Conservation (phyloP, 345 rosid species). For the Arabidopsis suecica region DNA sequence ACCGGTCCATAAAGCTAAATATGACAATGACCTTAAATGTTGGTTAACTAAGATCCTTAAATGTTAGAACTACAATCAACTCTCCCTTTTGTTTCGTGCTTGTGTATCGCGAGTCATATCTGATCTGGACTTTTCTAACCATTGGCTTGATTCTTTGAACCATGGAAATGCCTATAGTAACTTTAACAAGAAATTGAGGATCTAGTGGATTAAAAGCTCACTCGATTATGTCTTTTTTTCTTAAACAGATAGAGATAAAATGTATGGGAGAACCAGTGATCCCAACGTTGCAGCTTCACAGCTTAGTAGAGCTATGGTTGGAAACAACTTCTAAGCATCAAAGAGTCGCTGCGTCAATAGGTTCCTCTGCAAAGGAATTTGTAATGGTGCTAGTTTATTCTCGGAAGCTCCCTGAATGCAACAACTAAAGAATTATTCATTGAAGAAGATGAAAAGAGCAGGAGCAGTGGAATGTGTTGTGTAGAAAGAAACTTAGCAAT, state of each 20-base stretch:
- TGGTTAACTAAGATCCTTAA: slow-evolving; percentile 1
- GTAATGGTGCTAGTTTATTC: slow-evolving; percentile 85
- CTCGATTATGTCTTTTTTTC: background rate
- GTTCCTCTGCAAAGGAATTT: slow-evolving; percentile 91
- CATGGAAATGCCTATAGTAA: background rate
- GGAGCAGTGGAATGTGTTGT: slow-evolving; percentile 23
- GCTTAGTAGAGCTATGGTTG: slow-evolving; percentile 82
- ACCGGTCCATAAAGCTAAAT: background rate
- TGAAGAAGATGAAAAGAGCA: slow-evolving; percentile 15
- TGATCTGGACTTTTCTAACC: background rate
- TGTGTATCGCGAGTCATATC: background rate
- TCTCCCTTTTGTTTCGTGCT: background rate
- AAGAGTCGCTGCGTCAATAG: slow-evolving; percentile 61
- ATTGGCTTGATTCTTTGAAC: background rate
- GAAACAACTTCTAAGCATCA: slow-evolving; percentile 62
- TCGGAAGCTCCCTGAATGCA: slow-evolving; percentile 54
- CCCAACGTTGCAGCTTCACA: slow-evolving; percentile 68
- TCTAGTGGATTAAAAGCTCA: slow-evolving; percentile 5
- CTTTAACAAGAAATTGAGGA: background rate
- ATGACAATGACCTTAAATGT: background rate
- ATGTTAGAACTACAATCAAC: slow-evolving; percentile 1
- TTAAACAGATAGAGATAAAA: slow-evolving; percentile 75
- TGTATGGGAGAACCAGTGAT: slow-evolving; percentile 83
- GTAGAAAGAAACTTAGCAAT: slow-evolving; percentile 14
- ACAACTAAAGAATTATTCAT: slow-evolving; percentile 29